Evolutionary conservation across 768 basidiomycete genomes (phyloP).

Genomic region (Pleurotus citrinopileatus): DNA sequence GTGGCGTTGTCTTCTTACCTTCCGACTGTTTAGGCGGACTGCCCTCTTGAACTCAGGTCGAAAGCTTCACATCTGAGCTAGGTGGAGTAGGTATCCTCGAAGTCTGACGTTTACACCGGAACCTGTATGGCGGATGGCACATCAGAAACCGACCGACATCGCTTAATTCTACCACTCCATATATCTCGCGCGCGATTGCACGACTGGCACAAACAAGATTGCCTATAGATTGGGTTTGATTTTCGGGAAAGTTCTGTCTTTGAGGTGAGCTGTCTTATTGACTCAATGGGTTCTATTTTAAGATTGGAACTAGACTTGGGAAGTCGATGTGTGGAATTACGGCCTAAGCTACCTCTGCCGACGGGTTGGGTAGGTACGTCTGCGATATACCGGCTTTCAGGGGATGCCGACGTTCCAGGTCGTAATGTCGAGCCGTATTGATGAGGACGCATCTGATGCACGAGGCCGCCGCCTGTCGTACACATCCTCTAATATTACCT

Average conservation of each 20-base stretch:
- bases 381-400: no score
- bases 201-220: neutral
- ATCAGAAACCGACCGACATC: slow-evolving; percentile 1
- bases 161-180: neutral
- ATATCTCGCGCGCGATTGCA: neutral
- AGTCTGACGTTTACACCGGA: no score
- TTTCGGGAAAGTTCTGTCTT: slow-evolving; percentile 4
- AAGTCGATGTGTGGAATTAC: no score
- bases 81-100: no score
- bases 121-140: no score
- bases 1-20: neutral
- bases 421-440: no score
- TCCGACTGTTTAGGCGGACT: neutral
- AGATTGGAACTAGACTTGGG: neutral
- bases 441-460: no score
- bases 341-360: no score
- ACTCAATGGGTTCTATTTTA: neutral
- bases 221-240: slow-evolving; percentile 8
- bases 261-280: neutral
- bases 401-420: no score
- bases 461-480: no score
- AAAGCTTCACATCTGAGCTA: neutral
- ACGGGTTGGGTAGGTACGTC: no score
- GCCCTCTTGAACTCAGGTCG: neutral
- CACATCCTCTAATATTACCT: no score